Percentiles rank a stretch among this genome's conserved stretches.
phyloP scores from a whole-genome alignment of 768 basidiomycete species.

The Mycena leptocephala region DNA sequence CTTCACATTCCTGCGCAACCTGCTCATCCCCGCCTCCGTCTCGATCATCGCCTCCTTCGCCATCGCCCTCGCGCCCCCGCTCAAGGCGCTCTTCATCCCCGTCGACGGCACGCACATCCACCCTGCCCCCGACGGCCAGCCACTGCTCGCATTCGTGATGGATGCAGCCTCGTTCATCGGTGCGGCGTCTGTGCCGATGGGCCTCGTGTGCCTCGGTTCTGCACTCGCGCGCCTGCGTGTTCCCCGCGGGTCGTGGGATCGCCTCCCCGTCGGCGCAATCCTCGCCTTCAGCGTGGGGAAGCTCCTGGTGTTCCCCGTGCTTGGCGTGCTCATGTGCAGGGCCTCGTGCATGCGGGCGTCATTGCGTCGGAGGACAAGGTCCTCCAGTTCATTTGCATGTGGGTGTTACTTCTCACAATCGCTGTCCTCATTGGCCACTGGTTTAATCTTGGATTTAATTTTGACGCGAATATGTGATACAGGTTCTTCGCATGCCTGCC shows the following conservation, averaged over 20 bases:
- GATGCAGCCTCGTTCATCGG: conserved; percentile 69
- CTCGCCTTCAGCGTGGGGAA: conserved; percentile 66
- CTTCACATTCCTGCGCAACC: conserved; percentile 45
- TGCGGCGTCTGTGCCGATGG: conserved; percentile 68
- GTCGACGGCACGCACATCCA: conserved; percentile 55
- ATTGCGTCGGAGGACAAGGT: conserved; percentile 70
- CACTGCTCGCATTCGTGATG: conserved; percentile 68
- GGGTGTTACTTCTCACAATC: background rate
- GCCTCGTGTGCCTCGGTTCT: conserved; percentile 69
- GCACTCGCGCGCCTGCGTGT: conserved; percentile 71
- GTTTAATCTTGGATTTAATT: too few relatives aligned
- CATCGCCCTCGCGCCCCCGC: conserved; percentile 63
- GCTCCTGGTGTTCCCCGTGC: conserved; percentile 70
- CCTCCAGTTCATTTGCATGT: conserved; percentile 65
- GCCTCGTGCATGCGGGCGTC: conserved; percentile 63
- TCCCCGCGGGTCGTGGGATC: conserved; percentile 48
- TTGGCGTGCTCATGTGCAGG: conserved; percentile 73
- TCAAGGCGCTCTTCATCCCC: conserved; percentile 69
- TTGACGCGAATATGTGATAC: background rate
- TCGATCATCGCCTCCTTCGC: conserved; percentile 63
- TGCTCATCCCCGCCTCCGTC: conserved; percentile 61
- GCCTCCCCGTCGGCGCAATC: conserved; percentile 66
- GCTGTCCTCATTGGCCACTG: too few relatives aligned
- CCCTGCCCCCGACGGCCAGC: conserved; percentile 70
- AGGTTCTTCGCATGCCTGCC: conserved; percentile 17